phyloP scores from a whole-genome alignment of 331 rosid species.

The Arachis monticola region DNA sequence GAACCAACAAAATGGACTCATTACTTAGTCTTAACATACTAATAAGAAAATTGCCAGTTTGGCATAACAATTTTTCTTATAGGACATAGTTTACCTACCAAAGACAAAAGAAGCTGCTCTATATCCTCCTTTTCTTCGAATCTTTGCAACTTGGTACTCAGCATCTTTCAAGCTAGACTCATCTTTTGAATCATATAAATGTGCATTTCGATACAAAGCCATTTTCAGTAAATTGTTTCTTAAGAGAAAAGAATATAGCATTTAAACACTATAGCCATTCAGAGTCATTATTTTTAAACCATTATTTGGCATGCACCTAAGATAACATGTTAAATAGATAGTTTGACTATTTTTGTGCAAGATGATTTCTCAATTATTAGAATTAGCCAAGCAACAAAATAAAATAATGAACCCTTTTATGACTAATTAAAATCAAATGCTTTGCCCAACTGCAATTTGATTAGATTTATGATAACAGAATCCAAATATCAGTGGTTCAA shows the following conservation, averaged over 20 bases:
- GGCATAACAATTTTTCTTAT: too few relatives aligned
- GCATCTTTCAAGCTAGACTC: constrained; percentile 33
- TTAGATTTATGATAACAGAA: too few relatives aligned
- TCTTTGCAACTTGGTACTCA: constrained; percentile 29
- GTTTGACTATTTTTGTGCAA: background rate
- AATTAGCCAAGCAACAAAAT: constrained; percentile 17
- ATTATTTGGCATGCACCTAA: constrained; percentile 10
- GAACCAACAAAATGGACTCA: too few relatives aligned
- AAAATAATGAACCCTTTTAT: background rate
- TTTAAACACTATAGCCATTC: background rate
- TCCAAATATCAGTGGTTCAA: too few relatives aligned
- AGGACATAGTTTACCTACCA: constrained; percentile 35
- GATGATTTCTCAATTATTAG: background rate
- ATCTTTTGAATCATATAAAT: constrained; percentile 30
- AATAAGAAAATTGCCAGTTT: too few relatives aligned
- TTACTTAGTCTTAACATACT: too few relatives aligned
- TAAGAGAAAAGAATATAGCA: background rate
- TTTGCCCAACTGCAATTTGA: too few relatives aligned
- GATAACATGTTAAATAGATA: background rate
- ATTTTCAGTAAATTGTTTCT: background rate
- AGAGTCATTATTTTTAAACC: background rate
- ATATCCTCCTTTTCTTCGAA: constrained; percentile 45
- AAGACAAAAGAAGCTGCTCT: constrained; percentile 46
- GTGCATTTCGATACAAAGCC: background rate
- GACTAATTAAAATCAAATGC: too few relatives aligned